Conservation (phyloP, 306 rosid species). For the Elaeagnus macrophylla region DNA sequence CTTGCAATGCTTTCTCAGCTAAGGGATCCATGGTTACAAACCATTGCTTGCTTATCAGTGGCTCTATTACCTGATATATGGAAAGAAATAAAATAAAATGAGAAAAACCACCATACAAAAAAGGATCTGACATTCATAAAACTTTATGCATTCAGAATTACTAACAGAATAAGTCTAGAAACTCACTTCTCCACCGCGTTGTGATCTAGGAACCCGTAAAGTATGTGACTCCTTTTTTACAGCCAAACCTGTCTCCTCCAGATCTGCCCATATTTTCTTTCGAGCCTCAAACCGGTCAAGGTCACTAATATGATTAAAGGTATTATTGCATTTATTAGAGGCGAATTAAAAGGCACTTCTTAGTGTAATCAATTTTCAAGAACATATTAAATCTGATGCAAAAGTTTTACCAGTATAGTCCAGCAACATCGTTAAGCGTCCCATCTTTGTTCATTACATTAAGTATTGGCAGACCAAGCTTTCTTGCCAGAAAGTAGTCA, state of each 20-base stretch:
- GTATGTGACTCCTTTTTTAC: slow-evolving; percentile 85
- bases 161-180: slow-evolving; percentile 1
- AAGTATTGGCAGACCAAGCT: slow-evolving; percentile 95
- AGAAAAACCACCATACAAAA: slow-evolving; percentile 3
- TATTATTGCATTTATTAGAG: slow-evolving; percentile 20
- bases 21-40: slow-evolving; percentile 94
- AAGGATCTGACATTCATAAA: slow-evolving; percentile 6
- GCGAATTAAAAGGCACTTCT: not conserved
- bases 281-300: slow-evolving; percentile 97
- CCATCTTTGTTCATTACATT: slow-evolving; percentile 98
- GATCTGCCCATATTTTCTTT: slow-evolving; percentile 83
- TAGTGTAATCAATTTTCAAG: slow-evolving; percentile 11
- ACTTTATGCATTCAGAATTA: slow-evolving; percentile 12
- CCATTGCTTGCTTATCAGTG: slow-evolving; percentile 96
- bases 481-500: slow-evolving; percentile 85
- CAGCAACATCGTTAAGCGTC: slow-evolving; percentile 81
- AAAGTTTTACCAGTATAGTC: slow-evolving; percentile 63
- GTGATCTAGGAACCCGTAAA: slow-evolving; percentile 90
- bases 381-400: slow-evolving; percentile 8
- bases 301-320: slow-evolving; percentile 46
- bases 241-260: slow-evolving; percentile 82
- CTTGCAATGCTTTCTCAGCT: slow-evolving; percentile 81
- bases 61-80: slow-evolving; percentile 75
- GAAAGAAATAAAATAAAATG: slow-evolving; percentile 14
- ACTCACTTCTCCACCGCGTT: slow-evolving; percentile 98